Evolutionary conservation across 2,329 filamentous ascomycete species (phyloP).

Genomic region (Monilinia polystroma): DNA sequence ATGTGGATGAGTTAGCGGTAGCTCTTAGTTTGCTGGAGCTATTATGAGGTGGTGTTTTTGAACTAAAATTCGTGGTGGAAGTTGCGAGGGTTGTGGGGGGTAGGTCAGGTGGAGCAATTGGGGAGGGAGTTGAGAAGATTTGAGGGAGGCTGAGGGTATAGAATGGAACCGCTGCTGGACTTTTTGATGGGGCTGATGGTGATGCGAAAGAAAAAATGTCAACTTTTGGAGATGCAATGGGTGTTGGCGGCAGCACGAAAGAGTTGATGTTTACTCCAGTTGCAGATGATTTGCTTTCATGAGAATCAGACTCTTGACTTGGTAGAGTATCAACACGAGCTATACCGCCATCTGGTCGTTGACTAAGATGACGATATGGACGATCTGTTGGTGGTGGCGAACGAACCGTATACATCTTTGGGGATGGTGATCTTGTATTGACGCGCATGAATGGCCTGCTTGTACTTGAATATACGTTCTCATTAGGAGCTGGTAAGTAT

Average conservation of each 20-base stretch:
- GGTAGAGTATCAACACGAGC: background rate
- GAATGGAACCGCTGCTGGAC: background rate
- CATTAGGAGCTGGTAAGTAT: background rate
- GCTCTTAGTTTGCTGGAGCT: background rate
- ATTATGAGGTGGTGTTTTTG: background rate
- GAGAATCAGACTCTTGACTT: background rate
- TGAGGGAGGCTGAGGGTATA: background rate
- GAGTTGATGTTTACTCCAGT: background rate
- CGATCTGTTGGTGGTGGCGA: conserved; percentile 11
- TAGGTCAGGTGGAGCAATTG: background rate
- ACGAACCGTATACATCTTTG: background rate
- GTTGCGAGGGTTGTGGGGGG: background rate
- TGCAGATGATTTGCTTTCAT: background rate
- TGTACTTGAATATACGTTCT: background rate
- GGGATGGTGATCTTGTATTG: background rate
- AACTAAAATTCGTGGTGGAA: too few species aligned
- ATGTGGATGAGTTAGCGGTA: background rate
- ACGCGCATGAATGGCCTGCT: background rate
- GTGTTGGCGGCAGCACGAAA: background rate
- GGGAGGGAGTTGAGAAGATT: conserved; percentile 12
- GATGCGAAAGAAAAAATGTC: background rate
- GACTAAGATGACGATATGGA: conserved; percentile 20
- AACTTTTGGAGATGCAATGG: background rate
- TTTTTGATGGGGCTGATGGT: background rate
- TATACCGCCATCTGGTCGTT: background rate